Evolutionary conservation across 805 yeast genomes (phyloP), one percentile per base, ranked within the genome.

Genomic region (Lipomyces mesembrius): DNA sequence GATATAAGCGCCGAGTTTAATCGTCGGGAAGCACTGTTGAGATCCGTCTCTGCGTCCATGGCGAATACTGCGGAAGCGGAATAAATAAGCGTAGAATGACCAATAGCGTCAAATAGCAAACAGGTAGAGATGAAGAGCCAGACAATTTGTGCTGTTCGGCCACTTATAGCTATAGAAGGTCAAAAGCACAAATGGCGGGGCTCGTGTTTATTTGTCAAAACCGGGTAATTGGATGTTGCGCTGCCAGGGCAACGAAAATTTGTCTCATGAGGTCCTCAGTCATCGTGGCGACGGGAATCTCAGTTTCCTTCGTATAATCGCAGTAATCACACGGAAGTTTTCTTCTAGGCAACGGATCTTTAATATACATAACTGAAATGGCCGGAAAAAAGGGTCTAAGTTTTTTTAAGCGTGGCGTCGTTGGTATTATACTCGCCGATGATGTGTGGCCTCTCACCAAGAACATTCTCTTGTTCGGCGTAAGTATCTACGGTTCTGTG

Each of bases 21-120:
- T 39, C 64, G 22, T 8, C 66, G 65, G 20, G 70, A 66, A 6
- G 65, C 70, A 27, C 68, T 63, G 8, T 53, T 34, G n/a, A 66
- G 59, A 59, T 66, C 70, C 3, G 71, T 68, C 17, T 68, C 71
- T 25, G 60, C 58, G 55, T 68, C 71, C 71, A 68, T 68, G 3
- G 17, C 22, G 49, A 37, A 43, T 43, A 11, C 22, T 12, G 49
- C 20, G 22, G 2, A 43, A 17, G 49, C 9, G 14, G 9, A 8
- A 43, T 43, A 22, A 5, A 43, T 35, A 43, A n/a, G 20, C 8
- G 20, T 43, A 43, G 27, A 8, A 8, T n/a, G n/a, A n/a, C 49
- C 20, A 43, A 43, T 17, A 17, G n/a, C 20, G 4, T 9, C 22
- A 43, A 43, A 4, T 17, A 43, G 9, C 14, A 43, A 17, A 17